Conservation (phyloP, 2,329 filamentous ascomycete species). For the Colletotrichum coccodes region DNA sequence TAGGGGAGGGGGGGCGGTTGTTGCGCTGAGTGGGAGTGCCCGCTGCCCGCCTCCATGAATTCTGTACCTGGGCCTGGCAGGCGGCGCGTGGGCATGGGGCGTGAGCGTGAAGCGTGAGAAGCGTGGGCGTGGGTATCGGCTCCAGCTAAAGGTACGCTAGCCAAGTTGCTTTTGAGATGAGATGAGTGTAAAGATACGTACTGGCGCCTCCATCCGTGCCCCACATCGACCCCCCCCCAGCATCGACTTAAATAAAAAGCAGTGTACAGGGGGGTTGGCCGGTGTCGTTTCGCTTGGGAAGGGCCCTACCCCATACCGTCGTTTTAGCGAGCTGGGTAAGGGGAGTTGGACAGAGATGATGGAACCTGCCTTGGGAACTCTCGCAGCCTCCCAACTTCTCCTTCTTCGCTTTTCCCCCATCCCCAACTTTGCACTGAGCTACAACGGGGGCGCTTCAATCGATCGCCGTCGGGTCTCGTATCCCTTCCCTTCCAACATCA, state of each 20-base stretch:
- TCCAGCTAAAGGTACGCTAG: background rate
- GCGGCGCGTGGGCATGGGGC: background rate
- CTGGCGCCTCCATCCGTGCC: conserved; percentile 6
- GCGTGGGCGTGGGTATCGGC: background rate
- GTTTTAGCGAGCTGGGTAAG: conserved; percentile 46
- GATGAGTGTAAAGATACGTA: conserved; percentile 22
- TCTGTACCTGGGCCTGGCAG: conserved; percentile 21
- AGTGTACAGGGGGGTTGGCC: conserved; percentile 9
- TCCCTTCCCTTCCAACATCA: conserved; percentile 34
- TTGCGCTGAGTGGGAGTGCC: conserved; percentile 27
- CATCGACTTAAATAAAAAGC: conserved; percentile 26
- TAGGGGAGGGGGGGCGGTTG: conserved; percentile 5
- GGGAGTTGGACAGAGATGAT: conserved; percentile 52
- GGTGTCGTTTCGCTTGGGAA: conserved; percentile 30
- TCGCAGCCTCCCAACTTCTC: conserved; percentile 51
- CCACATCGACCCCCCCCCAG: conserved; percentile 17
- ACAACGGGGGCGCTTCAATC: conserved; percentile 31
- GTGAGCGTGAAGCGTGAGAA: conserved; percentile 3
- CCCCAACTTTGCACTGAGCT: conserved; percentile 38
- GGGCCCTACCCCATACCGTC: conserved; percentile 19
- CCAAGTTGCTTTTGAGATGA: conserved; percentile 22
- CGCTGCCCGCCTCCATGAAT: conserved; percentile 23
- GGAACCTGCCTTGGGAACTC: conserved; percentile 30
- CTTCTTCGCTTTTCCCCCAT: conserved; percentile 46
- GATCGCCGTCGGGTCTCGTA: conserved; percentile 31